Conservation (phyloP, 2,329 filamentous ascomycete species). For the Oidium heveae region DNA sequence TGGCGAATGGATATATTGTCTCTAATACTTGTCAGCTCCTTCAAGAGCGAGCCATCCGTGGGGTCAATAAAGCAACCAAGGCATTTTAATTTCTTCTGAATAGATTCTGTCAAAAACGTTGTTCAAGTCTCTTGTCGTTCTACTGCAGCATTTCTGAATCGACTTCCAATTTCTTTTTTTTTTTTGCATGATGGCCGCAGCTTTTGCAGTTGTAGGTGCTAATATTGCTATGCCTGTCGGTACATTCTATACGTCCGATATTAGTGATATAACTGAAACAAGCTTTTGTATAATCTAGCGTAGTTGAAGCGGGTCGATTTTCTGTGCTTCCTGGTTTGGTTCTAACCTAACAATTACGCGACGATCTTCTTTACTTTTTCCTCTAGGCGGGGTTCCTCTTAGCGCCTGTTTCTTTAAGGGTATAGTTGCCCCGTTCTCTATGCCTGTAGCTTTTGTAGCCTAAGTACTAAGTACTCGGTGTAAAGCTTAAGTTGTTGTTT, state of each 20-base stretch:
- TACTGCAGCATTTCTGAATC: background rate
- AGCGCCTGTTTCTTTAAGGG: background rate
- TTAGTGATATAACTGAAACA: background rate
- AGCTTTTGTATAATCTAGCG: background rate
- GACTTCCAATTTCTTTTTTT: background rate
- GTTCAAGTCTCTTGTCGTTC: too few species aligned
- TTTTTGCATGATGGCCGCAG: background rate
- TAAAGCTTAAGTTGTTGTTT: background rate
- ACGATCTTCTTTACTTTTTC: background rate
- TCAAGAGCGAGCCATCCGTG: background rate
- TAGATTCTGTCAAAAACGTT: background rate
- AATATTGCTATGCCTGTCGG: background rate
- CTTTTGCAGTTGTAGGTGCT: background rate
- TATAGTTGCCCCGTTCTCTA: too few species aligned
- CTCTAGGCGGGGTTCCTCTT: background rate
- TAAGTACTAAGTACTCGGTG: background rate
- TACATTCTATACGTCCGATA: background rate
- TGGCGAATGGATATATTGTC: background rate
- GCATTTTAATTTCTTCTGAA: background rate
- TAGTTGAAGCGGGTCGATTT: background rate
- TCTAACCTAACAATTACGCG: background rate
- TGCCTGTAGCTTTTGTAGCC: background rate
- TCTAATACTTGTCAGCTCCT: background rate
- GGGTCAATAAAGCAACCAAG: background rate
- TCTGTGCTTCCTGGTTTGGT: background rate